Percentiles rank a stretch among this genome's conserved stretches.
Conservation (phyloP, 2,329 filamentous ascomycete genomes). For the Aureobasidium vineae region DNA sequence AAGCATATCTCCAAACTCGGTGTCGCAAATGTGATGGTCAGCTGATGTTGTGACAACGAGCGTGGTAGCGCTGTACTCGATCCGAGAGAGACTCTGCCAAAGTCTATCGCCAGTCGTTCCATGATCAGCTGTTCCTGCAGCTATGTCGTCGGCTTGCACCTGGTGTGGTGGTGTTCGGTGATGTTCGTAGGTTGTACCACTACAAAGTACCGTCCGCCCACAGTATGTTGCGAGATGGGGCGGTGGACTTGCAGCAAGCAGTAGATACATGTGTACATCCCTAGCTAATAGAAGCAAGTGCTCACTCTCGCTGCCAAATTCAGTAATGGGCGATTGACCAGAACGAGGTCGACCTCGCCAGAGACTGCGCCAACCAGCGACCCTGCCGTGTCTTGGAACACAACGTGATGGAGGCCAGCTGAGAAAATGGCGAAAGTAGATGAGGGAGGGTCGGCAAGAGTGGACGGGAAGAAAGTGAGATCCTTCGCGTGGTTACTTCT, state of each 20-base stretch:
- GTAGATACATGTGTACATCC: background rate
- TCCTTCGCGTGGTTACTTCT: conserved; percentile 6
- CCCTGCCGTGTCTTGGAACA: background rate
- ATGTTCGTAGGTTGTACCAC: background rate
- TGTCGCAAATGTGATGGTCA: background rate
- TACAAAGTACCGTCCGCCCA: background rate
- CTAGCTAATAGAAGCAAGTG: conserved; percentile 4
- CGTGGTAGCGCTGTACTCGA: background rate
- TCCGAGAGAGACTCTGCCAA: background rate
- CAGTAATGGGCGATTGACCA: background rate
- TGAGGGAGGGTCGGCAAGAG: conserved; percentile 4
- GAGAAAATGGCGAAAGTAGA: background rate
- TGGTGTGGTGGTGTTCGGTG: conserved; percentile 3
- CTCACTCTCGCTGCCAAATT: background rate
- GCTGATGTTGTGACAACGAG: background rate
- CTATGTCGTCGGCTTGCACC: conserved; percentile 1
- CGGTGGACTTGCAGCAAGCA: background rate
- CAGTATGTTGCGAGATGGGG: background rate
- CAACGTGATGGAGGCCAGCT: background rate
- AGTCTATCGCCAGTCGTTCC: background rate
- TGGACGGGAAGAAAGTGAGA: background rate
- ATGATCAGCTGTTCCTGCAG: conserved; percentile 4
- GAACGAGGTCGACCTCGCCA: background rate
- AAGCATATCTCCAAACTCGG: background rate
- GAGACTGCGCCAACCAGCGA: background rate